Base-by-base conservation (phyloP, 768 basidiomycete species). In the Agrocybe praecox region DNA sequence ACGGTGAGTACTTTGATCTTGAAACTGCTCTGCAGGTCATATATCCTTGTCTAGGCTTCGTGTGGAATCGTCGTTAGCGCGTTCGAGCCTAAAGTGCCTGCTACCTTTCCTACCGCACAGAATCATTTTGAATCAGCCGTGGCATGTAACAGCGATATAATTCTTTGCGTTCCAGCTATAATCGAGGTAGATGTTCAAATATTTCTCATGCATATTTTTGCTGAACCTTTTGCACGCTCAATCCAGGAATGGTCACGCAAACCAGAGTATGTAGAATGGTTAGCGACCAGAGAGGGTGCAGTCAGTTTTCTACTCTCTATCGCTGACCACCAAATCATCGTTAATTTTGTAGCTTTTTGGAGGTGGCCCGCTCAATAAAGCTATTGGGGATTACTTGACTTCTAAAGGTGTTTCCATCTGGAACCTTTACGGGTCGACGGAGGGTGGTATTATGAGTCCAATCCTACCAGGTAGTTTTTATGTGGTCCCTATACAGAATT, bases 341-440 rank as follows among this genome's bases (percentile, higher is more conserved):
- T n/a, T n/a, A n/a, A n/a, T n/a, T n/a, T n/a, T n/a, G n/a, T n/a
- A 55, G 57, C 47, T 58, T 12, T 53, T 26, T 18, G 57, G 57
- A 5, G 57, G 57, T 15, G 57, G 57, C 9, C 57, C 57, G 6
- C 49, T 58, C 26, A 54, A 54, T 34, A 58, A 54, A 21, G 12
- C 42, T 8, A 52, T 33, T 7, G 57, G 57, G 8, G 52, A 58
- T 29, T 44, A 54, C 18, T 32, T 58, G 52, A 50, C 53, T 2
- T 53, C 57, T 9, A 36, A 58, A 26, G 57, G 57, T 0, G 57
- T 58, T 11, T 26, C 48, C 6, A 49, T 54, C 17, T 54, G 49
- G 6, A 50, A 17, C 26, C 47, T 53, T n/a, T 58, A 58, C 22
- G 57, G 57, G 29, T 49, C 22, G 33, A 54, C 57, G 8, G 57